phyloP scores from a whole-genome alignment of 1,284 basidiomycete genomes.

The Somion occarium region DNA sequence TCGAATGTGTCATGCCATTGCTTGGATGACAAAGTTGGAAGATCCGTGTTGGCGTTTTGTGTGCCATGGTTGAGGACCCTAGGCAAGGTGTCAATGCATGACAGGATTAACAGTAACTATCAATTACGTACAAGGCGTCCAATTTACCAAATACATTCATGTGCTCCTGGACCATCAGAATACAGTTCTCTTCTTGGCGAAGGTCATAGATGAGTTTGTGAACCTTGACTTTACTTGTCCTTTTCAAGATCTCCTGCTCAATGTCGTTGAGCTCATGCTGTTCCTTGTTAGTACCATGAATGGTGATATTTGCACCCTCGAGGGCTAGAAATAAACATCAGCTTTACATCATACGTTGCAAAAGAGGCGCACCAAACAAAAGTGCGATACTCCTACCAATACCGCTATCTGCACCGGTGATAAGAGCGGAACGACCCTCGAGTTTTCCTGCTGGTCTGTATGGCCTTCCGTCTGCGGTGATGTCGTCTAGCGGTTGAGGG shows the following conservation, averaged over 20 bases:
- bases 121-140: slow-evolving; percentile 36
- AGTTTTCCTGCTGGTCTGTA: slow-evolving; percentile 40
- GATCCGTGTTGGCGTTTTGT: slow-evolving; percentile 41
- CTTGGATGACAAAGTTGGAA: slow-evolving; percentile 38
- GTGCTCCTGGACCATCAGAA: slow-evolving; percentile 39
- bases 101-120: not conserved
- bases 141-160: slow-evolving; percentile 36
- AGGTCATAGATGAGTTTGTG: slow-evolving; percentile 39
- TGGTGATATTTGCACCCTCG: slow-evolving; percentile 53
- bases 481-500: slow-evolving; percentile 42
- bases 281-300: slow-evolving; percentile 46
- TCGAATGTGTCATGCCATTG: slow-evolving; percentile 53
- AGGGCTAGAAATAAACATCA: slow-evolving; percentile 30
- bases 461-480: slow-evolving; percentile 42
- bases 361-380: slow-evolving; percentile 26
- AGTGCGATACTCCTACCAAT: slow-evolving; percentile 38
- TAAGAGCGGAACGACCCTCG: slow-evolving; percentile 40
- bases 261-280: slow-evolving; percentile 40
- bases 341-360: not conserved
- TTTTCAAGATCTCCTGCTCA: slow-evolving; percentile 34
- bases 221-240: slow-evolving; percentile 35
- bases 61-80: slow-evolving; percentile 51
- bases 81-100: not conserved
- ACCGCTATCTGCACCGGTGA: slow-evolving; percentile 48
- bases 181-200: slow-evolving; percentile 37